Base-by-base conservation (phyloP, 1,139 yeast species). In the Sugiyamaella neomexicana region DNA sequence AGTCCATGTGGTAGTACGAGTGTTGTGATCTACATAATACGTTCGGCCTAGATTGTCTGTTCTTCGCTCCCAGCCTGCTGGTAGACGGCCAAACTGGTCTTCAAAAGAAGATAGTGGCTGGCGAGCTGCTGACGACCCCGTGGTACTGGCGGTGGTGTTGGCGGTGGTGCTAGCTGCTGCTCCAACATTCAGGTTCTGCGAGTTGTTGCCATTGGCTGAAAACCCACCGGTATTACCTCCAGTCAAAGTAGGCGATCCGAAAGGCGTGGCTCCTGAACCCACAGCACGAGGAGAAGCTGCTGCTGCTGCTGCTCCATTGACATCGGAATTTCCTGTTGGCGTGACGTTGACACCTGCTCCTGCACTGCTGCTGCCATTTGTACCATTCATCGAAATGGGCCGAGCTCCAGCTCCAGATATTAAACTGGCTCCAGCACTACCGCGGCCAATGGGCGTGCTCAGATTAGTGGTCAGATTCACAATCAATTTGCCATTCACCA, bases 51-150 rank as follows among this genome's bases (percentile, higher is more conserved):
- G 88, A 69, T 90, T 90, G 71, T 93, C 99, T 1, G 98, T 91
- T 72, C 98, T 83, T 65, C 99, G 83, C 73, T 93, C 99, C 99
- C 99, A 93, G 2, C 99, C 99, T 2, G 97, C 89, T 5, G 99
- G 99, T 62, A 93, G 78, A 66, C 97, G 80, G 48, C 99, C 99
- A 65, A 85, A 83, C 69, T 93, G 98, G 72, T 93, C 99, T 72
- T 93, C 99, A 69, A 93, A 93, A 1, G 98, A 89, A 80, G 63
- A 73, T 73, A 38, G 70, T 60, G 52, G 64, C 55, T 15, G 66
- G 46, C 46, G 60, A 9, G 57, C 53, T 32, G 57, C 20, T 17
- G 60, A 40, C 16, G 46, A 42, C n/a, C 42, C 40, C 16, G 50
- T 36, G 17, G 42, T 39, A 34, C 38, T n/a, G 16, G 12, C 29